Conservation (phyloP, 2,329 filamentous ascomycete genomes). For the Scedosporium minutisporum region DNA sequence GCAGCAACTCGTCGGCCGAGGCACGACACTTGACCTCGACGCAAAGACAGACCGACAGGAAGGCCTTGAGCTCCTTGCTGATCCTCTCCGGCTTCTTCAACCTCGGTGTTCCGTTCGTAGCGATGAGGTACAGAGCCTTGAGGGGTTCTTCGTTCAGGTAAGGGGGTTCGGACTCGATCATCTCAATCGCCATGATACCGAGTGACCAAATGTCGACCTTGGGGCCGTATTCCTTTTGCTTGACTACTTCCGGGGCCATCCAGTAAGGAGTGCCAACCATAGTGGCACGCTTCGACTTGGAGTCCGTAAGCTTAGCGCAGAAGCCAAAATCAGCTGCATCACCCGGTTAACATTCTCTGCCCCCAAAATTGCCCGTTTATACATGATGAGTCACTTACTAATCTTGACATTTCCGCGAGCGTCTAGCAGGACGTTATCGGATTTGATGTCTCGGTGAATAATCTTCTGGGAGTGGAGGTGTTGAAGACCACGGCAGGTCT, state of each 20-base stretch:
- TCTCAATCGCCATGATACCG: slow-evolving; percentile 99
- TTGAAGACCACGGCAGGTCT: slow-evolving; percentile 93
- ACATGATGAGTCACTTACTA: slow-evolving; percentile 49
- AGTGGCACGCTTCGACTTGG: slow-evolving; percentile 92
- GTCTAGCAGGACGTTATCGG: slow-evolving; percentile 93
- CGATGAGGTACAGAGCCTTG: slow-evolving; percentile 94
- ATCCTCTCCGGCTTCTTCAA: slow-evolving; percentile 98
- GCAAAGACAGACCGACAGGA: slow-evolving; percentile 90
- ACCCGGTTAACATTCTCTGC: slow-evolving; percentile 22
- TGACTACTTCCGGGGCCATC: slow-evolving; percentile 99
- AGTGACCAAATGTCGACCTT: slow-evolving; percentile 99
- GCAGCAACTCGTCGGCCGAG: slow-evolving; percentile 78
- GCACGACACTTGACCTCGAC: slow-evolving; percentile 94
- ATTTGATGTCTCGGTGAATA: slow-evolving; percentile 98
- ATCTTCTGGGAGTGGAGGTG: slow-evolving; percentile 94
- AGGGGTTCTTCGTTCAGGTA: slow-evolving; percentile 97
- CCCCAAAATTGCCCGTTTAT: not conserved
- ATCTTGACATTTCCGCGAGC: slow-evolving; percentile 95
- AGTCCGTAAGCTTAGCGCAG: slow-evolving; percentile 95
- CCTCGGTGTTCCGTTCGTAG: slow-evolving; percentile 91
- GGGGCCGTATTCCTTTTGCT: slow-evolving; percentile 96
- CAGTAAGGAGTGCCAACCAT: slow-evolving; percentile 99
- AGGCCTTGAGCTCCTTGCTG: slow-evolving; percentile 94
- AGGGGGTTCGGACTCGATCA: slow-evolving; percentile 97
- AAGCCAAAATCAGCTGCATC: slow-evolving; percentile 91